Evolutionary conservation across 1,139 yeast species (phyloP).

Genomic region (Debaryomycetaceae sp.): DNA sequence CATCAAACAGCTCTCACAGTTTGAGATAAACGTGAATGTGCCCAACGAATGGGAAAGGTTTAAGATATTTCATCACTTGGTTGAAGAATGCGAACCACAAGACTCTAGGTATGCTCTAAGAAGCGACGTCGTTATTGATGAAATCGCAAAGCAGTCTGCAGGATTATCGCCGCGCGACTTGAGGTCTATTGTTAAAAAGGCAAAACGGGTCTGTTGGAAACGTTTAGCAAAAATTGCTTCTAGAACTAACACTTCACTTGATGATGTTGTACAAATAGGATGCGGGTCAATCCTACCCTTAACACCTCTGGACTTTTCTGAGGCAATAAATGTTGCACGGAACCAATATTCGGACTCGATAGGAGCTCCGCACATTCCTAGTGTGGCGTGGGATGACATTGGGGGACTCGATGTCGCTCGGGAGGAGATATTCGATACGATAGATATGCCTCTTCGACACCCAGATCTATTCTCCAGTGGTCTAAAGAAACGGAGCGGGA

Average conservation of each 20-base stretch:
- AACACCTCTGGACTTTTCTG: constrained; percentile 54
- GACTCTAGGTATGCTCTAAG: constrained; percentile 10
- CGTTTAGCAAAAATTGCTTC: constrained; percentile 27
- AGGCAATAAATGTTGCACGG: constrained; percentile 73
- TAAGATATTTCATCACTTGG: constrained; percentile 45
- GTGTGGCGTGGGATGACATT: constrained; percentile 91
- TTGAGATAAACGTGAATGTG: constrained; percentile 66
- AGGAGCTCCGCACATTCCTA: constrained; percentile 94
- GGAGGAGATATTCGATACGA: constrained; percentile 87
- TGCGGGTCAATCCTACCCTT: constrained; percentile 47
- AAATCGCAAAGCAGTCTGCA: constrained; percentile 78
- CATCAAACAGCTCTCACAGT: constrained; percentile 59
- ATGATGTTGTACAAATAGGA: constrained; percentile 24
- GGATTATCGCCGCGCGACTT: constrained; percentile 86
- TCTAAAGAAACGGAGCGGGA: constrained; percentile 87
- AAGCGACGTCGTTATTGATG: constrained; percentile 45
- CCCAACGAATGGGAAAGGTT: constrained; percentile 71
- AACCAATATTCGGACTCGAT: constrained; percentile 85
- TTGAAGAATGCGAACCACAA: constrained; percentile 10
- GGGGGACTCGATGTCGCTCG: constrained; percentile 87
- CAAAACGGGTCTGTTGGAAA: constrained; percentile 47
- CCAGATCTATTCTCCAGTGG: constrained; percentile 86
- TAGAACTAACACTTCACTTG: constrained; percentile 8
- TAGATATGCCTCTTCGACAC: constrained; percentile 88
- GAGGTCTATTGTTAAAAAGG: constrained; percentile 55